Evolutionary conservation across 805 yeast genomes (phyloP), one percentile per base, ranked within the genome.

Genomic region (Cyberlindnera bimundalis): DNA sequence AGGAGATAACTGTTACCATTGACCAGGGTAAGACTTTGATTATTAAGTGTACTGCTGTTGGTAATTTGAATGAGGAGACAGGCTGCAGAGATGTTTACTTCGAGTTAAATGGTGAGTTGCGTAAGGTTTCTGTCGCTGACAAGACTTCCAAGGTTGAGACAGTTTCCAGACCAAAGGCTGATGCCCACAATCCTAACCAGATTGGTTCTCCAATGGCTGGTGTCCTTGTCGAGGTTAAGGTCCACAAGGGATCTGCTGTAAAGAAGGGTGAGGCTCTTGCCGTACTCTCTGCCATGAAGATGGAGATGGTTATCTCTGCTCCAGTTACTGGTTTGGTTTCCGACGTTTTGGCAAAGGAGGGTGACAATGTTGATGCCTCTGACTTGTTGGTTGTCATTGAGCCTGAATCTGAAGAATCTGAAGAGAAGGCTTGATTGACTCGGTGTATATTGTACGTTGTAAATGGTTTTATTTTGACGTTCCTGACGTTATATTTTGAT

Each of bases 191-290:
- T 65, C 87, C 95, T 45, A 84, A 81, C 60, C 96, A 93, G 55
- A 82, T 93, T 48, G 98, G 98, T 55, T 95, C 99, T 6, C 99
- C 99, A 67, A 91, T 91, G 98, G 95, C 98, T 30, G 99, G 99
- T 71, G 97, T 90, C 50, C 87, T 91, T 47, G 87, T 91, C 50
- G 99, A 93, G 68, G 85, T 90, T 40, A 86, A 95, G 61, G 88
- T 89, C 49, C 86, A 88, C 71, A 78, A 79, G 53, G 96, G 95
- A 46, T 75, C 81, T 39, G 84, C 83, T 51, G 96, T 93, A 51
- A 88, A 87, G 78, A 91, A 91, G 78, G 99, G 99, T 52, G 96
- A 91, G 62, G 90, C 96, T 25, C 65, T 91, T 50, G 95, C 95
- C 47, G 96, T 91, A 19, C 75, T 91, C 61, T 80, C 91, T 62